phyloP scores from a whole-genome alignment of 768 basidiomycete genomes.

The Suillus subalutaceus region DNA sequence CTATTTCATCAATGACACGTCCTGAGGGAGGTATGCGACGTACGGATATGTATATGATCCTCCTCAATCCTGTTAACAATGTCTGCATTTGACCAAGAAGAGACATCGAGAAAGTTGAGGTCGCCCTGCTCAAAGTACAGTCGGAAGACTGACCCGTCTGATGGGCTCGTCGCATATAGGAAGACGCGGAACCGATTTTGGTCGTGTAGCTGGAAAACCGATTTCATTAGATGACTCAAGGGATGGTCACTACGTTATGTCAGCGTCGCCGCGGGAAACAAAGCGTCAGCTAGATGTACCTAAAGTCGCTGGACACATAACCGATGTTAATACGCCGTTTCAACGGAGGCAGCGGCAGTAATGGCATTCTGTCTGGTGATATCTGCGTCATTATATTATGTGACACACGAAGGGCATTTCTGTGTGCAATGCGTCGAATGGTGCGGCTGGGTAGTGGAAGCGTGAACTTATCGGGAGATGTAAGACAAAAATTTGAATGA shows the following conservation, averaged over 20 bases:
- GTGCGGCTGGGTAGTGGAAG: slow-evolving; percentile 44
- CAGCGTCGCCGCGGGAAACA: background rate
- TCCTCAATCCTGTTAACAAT: slow-evolving; percentile 42
- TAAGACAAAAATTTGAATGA: background rate
- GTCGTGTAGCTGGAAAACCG: slow-evolving; percentile 49
- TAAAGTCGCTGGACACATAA: slow-evolving; percentile 52
- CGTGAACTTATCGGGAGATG: slow-evolving; percentile 41
- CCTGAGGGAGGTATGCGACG: slow-evolving; percentile 18
- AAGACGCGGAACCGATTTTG: slow-evolving; percentile 41
- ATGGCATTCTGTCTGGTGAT: slow-evolving; percentile 41
- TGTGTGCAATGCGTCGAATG: slow-evolving; percentile 49
- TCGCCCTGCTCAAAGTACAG: slow-evolving; percentile 44
- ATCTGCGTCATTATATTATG: slow-evolving; percentile 44
- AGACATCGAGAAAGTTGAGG: slow-evolving; percentile 45
- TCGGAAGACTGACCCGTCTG: slow-evolving; percentile 48
- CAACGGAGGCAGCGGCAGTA: slow-evolving; percentile 44
- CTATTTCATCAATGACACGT: background rate
- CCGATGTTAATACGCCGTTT: slow-evolving; percentile 46
- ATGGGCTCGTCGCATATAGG: slow-evolving; percentile 52
- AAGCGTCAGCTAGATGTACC: slow-evolving; percentile 29
- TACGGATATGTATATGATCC: slow-evolving; percentile 51
- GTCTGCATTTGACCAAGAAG: slow-evolving; percentile 36
- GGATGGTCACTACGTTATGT: slow-evolving; percentile 46
- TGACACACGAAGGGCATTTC: slow-evolving; percentile 49
- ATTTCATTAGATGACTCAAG: slow-evolving; percentile 55